These are phyloP conservation scores for Penicillium ochrochloron DNA, from an alignment of 495 filamentous ascomycete genomes.

Conservation along the genomic window DNA sequence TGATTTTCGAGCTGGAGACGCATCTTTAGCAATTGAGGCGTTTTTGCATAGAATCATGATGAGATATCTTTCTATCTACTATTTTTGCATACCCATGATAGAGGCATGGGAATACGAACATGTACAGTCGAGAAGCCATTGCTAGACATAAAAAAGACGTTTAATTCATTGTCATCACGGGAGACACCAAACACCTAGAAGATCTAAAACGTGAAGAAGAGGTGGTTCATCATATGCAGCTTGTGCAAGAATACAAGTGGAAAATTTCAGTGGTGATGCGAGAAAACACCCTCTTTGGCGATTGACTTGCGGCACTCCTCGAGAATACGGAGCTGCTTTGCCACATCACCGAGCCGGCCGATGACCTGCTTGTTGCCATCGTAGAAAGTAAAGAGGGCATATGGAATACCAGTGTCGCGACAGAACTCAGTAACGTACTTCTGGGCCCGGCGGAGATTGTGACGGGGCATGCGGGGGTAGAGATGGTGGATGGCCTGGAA, in stretches of 20 bases:
- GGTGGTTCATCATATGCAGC: conserved; percentile 1
- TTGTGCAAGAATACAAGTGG: background rate
- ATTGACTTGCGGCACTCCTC: conserved; percentile 79
- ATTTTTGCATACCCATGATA: conserved; percentile 18
- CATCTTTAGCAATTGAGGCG: background rate
- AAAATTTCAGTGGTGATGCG: conserved; percentile 37
- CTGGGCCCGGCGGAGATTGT: conserved; percentile 86
- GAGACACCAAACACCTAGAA: background rate
- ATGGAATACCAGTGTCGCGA: conserved; percentile 87
- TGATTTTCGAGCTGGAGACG: background rate
- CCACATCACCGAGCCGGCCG: conserved; percentile 80
- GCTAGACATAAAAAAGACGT: conserved; percentile 14
- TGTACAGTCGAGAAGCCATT: conserved; percentile 4
- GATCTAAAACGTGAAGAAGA: conserved; percentile 4
- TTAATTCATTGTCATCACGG: conserved; percentile 25
- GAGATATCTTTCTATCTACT: background rate
- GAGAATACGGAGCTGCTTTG: conserved; percentile 83
- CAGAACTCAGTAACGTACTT: conserved; percentile 88
- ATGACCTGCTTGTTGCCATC: conserved; percentile 92
- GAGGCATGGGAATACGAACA: conserved; percentile 16
- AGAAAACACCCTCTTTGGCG: conserved; percentile 46
- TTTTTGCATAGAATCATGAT: background rate
- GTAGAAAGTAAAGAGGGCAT: conserved; percentile 91
- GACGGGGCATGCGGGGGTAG: conserved; percentile 90
- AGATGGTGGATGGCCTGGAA: conserved; percentile 97